Evolutionary conservation across 164 flowering plant species (phyloP), one percentile per base, ranked within the genome.

Genomic region (Chimonanthus salicifolius): DNA sequence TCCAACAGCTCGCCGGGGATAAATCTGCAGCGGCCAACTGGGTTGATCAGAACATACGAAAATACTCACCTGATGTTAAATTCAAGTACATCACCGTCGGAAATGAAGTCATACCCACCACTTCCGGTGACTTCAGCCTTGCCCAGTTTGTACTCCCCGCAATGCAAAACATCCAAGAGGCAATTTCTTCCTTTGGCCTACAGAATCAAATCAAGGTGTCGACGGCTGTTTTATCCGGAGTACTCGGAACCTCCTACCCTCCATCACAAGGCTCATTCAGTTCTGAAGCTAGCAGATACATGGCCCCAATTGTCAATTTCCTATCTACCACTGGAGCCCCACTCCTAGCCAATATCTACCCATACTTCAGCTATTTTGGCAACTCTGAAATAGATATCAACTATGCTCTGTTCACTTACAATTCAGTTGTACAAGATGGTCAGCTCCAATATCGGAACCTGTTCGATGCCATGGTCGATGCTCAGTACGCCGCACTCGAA

Each of bases 401-500:
- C 21, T 62, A 18, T n/a, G 64, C 64, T 15, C 5, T 62, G 33
- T 62, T 62, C 21, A 62, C 64, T 6, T 4, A 11, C 21, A 18
- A 20, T 6, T 20, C 18, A 11, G 64, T 15, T 18, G 2, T 6
- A 6, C 44, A 0, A 3, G 64, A 18, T 3, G 58, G 10, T 7
- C 58, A 7, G 7, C 21, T 20, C 16, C 33, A 33, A 33, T 72
- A 73, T 45, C 10, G 13, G 15, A 65, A 54, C 58, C 75, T 73
- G 4, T 73, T 73, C 13, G 71, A 73, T 73, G 75, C 75, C 2
- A 73, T 73, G 69, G 62, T 73, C 47, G 75, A 73, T 67, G 58
- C 67, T 11, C 33, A 68, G 18, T 74, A 74, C 63, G 18, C 85
- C 0, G 87, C 85, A 0, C 16, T 80, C 7, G 83, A 74, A 71